These are phyloP conservation scores for Clonostachys sp. DNA, from an alignment of 2,329 filamentous ascomycete species.

Conservation along the genomic window DNA sequence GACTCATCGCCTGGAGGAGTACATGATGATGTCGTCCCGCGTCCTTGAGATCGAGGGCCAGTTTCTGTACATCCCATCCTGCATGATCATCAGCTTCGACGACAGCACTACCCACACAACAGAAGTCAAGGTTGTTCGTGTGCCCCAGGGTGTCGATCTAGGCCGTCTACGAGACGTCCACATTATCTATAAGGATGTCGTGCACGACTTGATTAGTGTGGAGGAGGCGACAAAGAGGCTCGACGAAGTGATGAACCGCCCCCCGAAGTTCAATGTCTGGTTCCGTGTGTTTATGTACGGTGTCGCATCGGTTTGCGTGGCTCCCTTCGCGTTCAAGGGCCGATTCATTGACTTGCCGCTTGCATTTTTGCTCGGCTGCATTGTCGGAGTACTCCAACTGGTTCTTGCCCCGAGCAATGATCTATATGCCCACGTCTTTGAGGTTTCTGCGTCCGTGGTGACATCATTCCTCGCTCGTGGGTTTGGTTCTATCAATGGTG, in stretches of 20 bases:
- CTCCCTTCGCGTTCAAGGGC: conserved; percentile 75
- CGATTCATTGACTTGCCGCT: conserved; percentile 75
- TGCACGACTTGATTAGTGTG: conserved; percentile 69
- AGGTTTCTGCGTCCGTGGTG: conserved; percentile 53
- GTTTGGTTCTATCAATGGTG: conserved; percentile 59
- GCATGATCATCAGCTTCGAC: conserved; percentile 92
- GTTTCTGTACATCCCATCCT: conserved; percentile 85
- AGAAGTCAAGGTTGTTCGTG: conserved; percentile 72
- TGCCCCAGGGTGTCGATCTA: conserved; percentile 65
- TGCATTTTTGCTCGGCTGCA: conserved; percentile 68
- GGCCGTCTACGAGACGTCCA: conserved; percentile 71
- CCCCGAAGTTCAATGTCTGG: conserved; percentile 44
- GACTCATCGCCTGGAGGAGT: conserved; percentile 87
- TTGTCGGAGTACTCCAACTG: conserved; percentile 72
- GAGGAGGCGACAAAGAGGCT: conserved; percentile 64
- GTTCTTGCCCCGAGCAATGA: conserved; percentile 70
- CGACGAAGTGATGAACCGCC: conserved; percentile 44
- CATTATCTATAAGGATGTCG: conserved; percentile 76
- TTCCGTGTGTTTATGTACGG: conserved; percentile 65
- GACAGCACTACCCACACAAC: conserved; percentile 69
- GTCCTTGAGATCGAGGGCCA: conserved; percentile 86
- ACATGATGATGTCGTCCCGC: conserved; percentile 85
- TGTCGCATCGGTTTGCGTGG: conserved; percentile 69
- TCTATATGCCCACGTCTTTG: conserved; percentile 54
- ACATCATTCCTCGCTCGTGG: conserved; percentile 67